Base-by-base conservation (phyloP, 2,329 filamentous ascomycete species). In the Malbranchea zuffiana region DNA sequence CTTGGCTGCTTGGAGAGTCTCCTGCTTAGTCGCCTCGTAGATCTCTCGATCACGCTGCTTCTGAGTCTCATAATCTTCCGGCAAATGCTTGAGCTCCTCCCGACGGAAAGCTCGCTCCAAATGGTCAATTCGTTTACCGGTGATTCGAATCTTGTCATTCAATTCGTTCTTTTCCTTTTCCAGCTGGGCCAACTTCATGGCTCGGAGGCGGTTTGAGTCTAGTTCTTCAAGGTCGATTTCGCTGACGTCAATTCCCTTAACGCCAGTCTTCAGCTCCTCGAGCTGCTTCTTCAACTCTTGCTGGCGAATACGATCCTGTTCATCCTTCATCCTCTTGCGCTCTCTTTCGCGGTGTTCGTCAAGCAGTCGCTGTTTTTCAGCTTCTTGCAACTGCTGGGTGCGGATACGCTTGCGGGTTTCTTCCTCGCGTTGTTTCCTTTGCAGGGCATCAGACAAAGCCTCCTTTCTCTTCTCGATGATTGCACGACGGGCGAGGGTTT, bases 81-180 rank as follows among this genome's bases (percentile, higher is more conserved):
- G 69, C 41, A 96, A 68, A 64, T 95, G 88, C 75, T 95, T 94
- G 54, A 80, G 67, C 63, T 98, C 90, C 66, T 96, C 90, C 60
- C 88, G 84, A 53, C 90, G 80, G 74, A 92, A 92, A 24, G 90
- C 90, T 67, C 90, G 83, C 69, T 98, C 90, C 51, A 98, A 68
- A 65, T 98, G 88, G 57, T 98, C 90, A 52, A 95, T 83, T 47
- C 90, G 82, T 75, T 95, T 96, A 60, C 82, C 85, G 43, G 87
- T 92, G 51, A 93, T 77, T 52, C 86, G 80, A 36, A 96, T 75
- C 58, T 82, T 85, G 65, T 95, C 86, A 46, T 82, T 84, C 49
- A 95, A 78, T 55, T 90, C 86, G 55, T 88, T 93, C 80, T 96
- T 98, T 71, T 96, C 90, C 51, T 88, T 87, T 67, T 96, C 90